phyloP scores from a whole-genome alignment of 2,329 filamentous ascomycete species.

The Stenocarpella maydis region DNA sequence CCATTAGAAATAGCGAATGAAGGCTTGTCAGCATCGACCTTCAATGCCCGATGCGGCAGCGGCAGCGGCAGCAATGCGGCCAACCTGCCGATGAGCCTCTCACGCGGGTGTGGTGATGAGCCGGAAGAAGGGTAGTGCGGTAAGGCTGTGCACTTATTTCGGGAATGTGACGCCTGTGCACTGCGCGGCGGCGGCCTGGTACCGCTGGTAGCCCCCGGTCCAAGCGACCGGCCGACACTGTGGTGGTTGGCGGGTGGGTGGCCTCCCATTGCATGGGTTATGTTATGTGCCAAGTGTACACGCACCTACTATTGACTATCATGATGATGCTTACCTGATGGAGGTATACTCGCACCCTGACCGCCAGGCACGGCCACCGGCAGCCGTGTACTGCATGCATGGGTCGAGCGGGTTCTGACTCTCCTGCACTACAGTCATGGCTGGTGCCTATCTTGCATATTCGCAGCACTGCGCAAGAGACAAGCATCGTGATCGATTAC shows the following conservation, averaged over 20 bases:
- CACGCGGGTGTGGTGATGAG: not conserved
- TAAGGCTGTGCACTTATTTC: conserved; percentile 36
- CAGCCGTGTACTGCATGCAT: conserved; percentile 8
- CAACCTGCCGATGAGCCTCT: conserved; percentile 18
- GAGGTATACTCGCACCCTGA: conserved; percentile 15
- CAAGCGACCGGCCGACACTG: not conserved
- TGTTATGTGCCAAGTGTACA: no score
- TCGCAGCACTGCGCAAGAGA: conserved; percentile 20
- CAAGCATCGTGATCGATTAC: conserved; percentile 20
- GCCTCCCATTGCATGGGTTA: no score
- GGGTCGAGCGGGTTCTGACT: not conserved
- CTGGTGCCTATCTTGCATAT: conserved; percentile 11
- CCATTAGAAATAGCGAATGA: conserved; percentile 17
- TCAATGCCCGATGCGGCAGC: not conserved
- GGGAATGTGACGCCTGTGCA: conserved; percentile 27
- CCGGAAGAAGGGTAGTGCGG: conserved; percentile 27
- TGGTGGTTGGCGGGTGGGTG: conserved; percentile 10
- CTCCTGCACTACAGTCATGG: not conserved
- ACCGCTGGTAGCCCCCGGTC: not conserved
- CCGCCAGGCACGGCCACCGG: conserved; percentile 26
- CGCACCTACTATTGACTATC: not conserved
- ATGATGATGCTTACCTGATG: conserved; percentile 7
- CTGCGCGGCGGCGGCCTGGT: not conserved
- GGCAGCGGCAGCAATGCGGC: conserved; percentile 8
- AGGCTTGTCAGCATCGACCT: conserved; percentile 12